phyloP scores from a whole-genome alignment of 2,329 filamentous ascomycete species.

The Furcasterigmium furcatum region DNA sequence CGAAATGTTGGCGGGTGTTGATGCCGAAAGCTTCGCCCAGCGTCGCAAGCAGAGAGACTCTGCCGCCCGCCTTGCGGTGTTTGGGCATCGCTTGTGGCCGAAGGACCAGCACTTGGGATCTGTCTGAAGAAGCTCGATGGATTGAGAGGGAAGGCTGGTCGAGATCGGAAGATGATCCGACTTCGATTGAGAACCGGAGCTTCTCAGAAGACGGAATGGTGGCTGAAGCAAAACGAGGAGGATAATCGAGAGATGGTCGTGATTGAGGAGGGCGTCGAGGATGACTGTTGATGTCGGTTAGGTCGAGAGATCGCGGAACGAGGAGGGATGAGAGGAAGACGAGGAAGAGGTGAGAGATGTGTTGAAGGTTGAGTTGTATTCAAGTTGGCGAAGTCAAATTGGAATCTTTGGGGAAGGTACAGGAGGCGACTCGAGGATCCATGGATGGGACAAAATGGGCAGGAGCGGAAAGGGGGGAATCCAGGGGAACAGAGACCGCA shows the following conservation, averaged over 20 bases:
- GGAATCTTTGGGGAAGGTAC: no score
- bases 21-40: conserved; percentile 1
- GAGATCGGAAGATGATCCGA: neutral
- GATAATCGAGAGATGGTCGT: neutral
- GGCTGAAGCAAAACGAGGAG: neutral
- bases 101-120: no score
- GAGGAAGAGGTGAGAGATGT: neutral
- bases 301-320: conserved; percentile 2
- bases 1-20: neutral
- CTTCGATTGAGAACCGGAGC: neutral
- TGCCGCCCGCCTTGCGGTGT: neutral
- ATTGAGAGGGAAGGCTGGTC: neutral
- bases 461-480: no score
- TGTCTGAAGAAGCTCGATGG: no score
- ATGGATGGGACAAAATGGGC: no score
- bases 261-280: neutral
- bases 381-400: no score
- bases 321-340: neutral
- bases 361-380: no score
- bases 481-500: no score
- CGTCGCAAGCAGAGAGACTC: neutral
- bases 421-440: no score
- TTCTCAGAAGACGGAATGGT: no score
- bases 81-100: neutral
- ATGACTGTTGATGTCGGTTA: neutral